A percentile compares a stretch with the other conserved stretches of the same genome.
phyloP scores from a whole-genome alignment of 1,139 yeast species.

The Nakaseomyces bracarensis region DNA sequence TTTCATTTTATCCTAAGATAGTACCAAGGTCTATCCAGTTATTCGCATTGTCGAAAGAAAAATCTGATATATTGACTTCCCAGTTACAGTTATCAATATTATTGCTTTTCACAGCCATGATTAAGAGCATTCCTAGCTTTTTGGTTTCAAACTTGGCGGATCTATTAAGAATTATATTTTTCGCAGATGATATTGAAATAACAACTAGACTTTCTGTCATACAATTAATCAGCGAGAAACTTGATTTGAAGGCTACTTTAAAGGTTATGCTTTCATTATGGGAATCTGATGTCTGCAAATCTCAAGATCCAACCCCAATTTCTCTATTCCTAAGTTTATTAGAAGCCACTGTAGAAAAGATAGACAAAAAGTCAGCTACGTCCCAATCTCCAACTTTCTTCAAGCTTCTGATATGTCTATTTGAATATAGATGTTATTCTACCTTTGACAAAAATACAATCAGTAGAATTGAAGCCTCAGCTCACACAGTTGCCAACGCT shows the following conservation, averaged over 20 bases:
- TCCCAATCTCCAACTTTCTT: slow-evolving; percentile 62
- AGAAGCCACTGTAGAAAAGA: slow-evolving; percentile 53
- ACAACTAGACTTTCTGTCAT: slow-evolving; percentile 59
- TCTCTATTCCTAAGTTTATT: slow-evolving; percentile 63
- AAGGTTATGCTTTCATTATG: slow-evolving; percentile 57
- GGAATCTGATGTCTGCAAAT: slow-evolving; percentile 41
- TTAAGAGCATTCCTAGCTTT: slow-evolving; percentile 82
- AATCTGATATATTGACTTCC: slow-evolving; percentile 27
- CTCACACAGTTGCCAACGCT: slow-evolving; percentile 63
- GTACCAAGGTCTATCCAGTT: slow-evolving; percentile 65
- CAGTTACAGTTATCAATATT: slow-evolving; percentile 57
- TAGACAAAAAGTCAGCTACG: slow-evolving; percentile 70
- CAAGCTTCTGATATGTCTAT: slow-evolving; percentile 59
- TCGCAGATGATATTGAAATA: slow-evolving; percentile 49
- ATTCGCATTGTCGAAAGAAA: slow-evolving; percentile 39
- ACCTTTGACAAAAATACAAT: slow-evolving; percentile 64
- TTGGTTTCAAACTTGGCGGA: slow-evolving; percentile 61
- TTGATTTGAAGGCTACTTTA: slow-evolving; percentile 59
- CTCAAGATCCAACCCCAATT: slow-evolving; percentile 42
- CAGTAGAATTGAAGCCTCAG: slow-evolving; percentile 70
- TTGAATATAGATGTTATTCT: slow-evolving; percentile 55
- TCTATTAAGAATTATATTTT: slow-evolving; percentile 50
- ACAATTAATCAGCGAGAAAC: slow-evolving; percentile 53
- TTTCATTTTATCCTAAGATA: slow-evolving; percentile 78
- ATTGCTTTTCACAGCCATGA: slow-evolving; percentile 62